Base-by-base conservation (phyloP, 2,329 filamentous ascomycete genomes). In the Calonectria pseudoturangicola region DNA sequence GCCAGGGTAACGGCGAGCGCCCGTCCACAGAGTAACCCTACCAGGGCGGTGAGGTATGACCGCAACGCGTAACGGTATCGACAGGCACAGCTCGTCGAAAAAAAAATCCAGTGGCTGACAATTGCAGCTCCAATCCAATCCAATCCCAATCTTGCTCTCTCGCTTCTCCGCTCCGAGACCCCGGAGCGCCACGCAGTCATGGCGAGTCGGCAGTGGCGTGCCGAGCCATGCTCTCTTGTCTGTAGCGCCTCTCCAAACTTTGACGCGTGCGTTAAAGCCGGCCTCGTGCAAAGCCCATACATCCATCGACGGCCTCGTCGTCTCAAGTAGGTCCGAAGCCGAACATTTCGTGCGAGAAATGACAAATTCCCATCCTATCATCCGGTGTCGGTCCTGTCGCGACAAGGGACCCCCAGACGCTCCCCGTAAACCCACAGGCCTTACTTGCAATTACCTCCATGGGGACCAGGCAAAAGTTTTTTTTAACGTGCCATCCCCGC, bases 131-230 rank as follows among this genome's bases (percentile, higher is more conserved):
- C 30, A 36, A 21, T 33, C 18, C 21, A n/a, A 48, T 54, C 8
- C 18, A 39, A 10, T 41, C 30, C 36, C 21, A 54, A 28, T 36
- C 33, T 39, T 18, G 4, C 54, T 41, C 28, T 41, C 28, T 62
- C 41, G 21, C n/a, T 36, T 28, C 27, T 48, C 66, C 54, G 66
- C 28, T 27, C 66, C 56, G 45, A 63, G 58, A 9, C 12, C 45
- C 54, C 41, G n/a, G 43, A 64, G 60, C 65, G 65, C 70, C 65
- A 72, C 65, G 25, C 45, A 45, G 64, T 64, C 64, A 67, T 71
- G 6, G 64, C 9, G 30, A 60, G 45, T 27, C 60, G 43, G 41
- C 18, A 70, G 60, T 58, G 50, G 68, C 50, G 33, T 27, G 48
- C 65, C 48, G 64, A 45, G 51, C 36, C 21, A 21, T 21, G 21